Base-by-base conservation (phyloP, 2,329 filamentous ascomycete species). In the Myriosclerotinia curreyana region DNA sequence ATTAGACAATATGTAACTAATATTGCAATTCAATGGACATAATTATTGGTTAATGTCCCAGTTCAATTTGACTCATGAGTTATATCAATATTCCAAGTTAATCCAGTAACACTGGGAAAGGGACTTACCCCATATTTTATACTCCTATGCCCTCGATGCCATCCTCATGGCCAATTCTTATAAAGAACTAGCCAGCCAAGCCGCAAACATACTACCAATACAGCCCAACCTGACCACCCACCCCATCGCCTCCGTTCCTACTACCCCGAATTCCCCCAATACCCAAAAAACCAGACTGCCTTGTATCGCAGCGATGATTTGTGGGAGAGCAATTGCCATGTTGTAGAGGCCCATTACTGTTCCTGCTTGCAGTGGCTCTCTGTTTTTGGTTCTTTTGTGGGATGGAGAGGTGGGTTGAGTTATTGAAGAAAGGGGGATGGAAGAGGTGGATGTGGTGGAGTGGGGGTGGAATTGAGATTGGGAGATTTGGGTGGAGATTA, bases 321-420 rank as follows among this genome's bases (percentile, higher is more conserved):
- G 64, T 20, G 64, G 64, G 2, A 54, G 40, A n/a, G 58, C 51
- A n/a, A 66, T 66, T n/a, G 61, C 46, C 5, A 66, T 66, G 42
- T 66, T 66, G 44, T 55, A 60, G 28, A 66, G 31, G 11, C 64
- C 61, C 25, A 66, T 34, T 52, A 64, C 46, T 28, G 55, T 60
- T 12, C 64, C 64, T 50, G 61, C 54, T 54, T 64, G 64, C 14
- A 56, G 25, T 14, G 20, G 25, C 5, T 22, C 46, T 34, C 9
- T 46, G 5, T 3, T 38, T 46, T 15, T 42, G 5, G 25, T 48
- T 44, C n/a, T 36, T 11, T 52, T 49, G 14, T 36, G 14, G 2
- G 54, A 28, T 17, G 44, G 20, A 7, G 44, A 42, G n/a, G 22
- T 17, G 12, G 61, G n/a, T 8, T 48, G 42, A 20, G 42, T 1